phyloP scores from a whole-genome alignment of 2,329 filamentous ascomycete genomes.

The Pseudogymnoascus sp. region DNA sequence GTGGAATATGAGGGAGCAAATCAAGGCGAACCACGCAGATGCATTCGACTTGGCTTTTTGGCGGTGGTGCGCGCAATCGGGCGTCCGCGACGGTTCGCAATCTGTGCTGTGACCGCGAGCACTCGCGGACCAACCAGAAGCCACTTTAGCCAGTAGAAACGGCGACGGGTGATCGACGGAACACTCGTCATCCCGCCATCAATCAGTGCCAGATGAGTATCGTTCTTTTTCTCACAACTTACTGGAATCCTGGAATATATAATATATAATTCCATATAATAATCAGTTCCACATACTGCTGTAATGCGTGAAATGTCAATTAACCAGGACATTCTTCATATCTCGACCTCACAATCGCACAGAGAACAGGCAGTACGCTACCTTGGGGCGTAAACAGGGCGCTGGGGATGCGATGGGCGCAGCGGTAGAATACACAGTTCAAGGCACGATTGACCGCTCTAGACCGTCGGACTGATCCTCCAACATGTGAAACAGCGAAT shows the following conservation, averaged over 20 bases:
- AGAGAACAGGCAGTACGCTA: neutral
- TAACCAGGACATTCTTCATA: neutral
- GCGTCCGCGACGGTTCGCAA: neutral
- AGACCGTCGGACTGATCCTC: neutral
- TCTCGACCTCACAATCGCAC: neutral
- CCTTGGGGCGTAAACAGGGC: neutral
- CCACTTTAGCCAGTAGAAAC: neutral
- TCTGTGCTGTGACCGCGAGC: neutral
- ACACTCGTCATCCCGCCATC: neutral
- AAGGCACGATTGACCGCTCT: neutral
- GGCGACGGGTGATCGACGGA: neutral
- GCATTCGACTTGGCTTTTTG: neutral
- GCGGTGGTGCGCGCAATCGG: neutral
- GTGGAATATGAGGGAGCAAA: neutral
- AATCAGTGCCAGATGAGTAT: neutral
- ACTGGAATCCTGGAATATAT: neutral
- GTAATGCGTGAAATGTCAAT: neutral
- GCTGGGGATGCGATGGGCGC: neutral
- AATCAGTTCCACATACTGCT: neutral
- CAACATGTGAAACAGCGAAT: neutral
- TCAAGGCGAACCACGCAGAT: slow-evolving; percentile 1
- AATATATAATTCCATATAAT: neutral
- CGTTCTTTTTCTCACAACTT: neutral
- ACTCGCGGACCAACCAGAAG: neutral
- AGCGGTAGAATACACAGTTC: neutral